Percentiles rank a stretch among this genome's conserved stretches.
phyloP scores from a whole-genome alignment of 73 alveolate species.

The Paramecium tetraurelia region DNA sequence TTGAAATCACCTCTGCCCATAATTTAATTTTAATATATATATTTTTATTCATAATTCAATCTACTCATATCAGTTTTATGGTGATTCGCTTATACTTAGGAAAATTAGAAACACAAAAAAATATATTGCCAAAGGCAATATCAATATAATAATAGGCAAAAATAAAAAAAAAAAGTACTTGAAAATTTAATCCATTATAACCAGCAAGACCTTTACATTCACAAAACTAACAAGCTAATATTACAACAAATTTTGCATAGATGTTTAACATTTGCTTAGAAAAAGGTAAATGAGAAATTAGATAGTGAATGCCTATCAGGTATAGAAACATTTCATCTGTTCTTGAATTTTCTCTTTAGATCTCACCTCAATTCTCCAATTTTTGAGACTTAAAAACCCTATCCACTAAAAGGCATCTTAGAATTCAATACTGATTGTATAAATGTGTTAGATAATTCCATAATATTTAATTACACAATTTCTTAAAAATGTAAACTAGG shows the following conservation, averaged over 20 bases:
- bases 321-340: too few relatives aligned
- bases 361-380: too few relatives aligned
- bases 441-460: too few relatives aligned
- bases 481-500: not conserved
- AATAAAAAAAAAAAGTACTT: not conserved
- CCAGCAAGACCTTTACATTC: not conserved
- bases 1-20: conserved; percentile 59
- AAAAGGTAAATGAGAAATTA: not conserved
- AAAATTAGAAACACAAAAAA: not conserved
- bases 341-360: too few relatives aligned
- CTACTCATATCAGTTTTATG: not conserved
- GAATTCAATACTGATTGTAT: too few relatives aligned
- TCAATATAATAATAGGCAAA: not conserved
- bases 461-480: not conserved
- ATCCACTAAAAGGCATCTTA: too few relatives aligned
- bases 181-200: not conserved
- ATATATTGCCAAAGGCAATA: not conserved
- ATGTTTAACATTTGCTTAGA: not conserved
- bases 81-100: not conserved
- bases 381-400: too few relatives aligned
- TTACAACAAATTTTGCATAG: not conserved
- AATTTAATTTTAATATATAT: not conserved
- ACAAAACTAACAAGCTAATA: not conserved
- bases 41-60: not conserved
- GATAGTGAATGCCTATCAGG: not conserved